Percentiles rank a stretch among this genome's conserved stretches.
phyloP scores from a whole-genome alignment of 1,139 yeast genomes.

The Magnusiomyces suaveolens region DNA sequence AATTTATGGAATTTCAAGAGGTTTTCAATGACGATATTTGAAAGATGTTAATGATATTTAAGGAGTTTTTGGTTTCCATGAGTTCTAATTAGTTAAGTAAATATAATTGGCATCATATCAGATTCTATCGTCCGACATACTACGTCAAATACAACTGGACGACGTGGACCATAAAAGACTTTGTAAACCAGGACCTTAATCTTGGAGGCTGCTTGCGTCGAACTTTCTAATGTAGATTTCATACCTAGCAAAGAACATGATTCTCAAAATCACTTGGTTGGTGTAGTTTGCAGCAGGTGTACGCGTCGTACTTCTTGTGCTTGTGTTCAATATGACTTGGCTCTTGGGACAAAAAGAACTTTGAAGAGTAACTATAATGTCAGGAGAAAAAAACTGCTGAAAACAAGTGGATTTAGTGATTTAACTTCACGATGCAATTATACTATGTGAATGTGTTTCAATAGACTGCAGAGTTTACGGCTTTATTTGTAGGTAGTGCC shows the following conservation, averaged over 20 bases:
- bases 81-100: no score
- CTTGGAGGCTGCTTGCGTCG: slow-evolving; percentile 81
- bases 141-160: slow-evolving; percentile 25
- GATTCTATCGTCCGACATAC: slow-evolving; percentile 22
- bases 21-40: no score
- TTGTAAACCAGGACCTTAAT: slow-evolving; percentile 73
- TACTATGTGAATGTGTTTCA: no score
- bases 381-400: slow-evolving; percentile 71
- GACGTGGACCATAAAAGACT: slow-evolving; percentile 31
- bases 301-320: slow-evolving; percentile 98
- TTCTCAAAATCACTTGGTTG: slow-evolving; percentile 96
- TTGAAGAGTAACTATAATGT: slow-evolving; percentile 92
- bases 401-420: neutral
- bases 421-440: no score
- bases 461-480: no score
- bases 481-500: no score
- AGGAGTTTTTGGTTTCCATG: no score
- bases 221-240: slow-evolving; percentile 89
- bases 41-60: no score
- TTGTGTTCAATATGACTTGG: slow-evolving; percentile 87
- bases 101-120: no score
- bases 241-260: slow-evolving; percentile 99
- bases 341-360: slow-evolving; percentile 83
- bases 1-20: no score
- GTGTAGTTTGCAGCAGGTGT: slow-evolving; percentile 92